Evolutionary conservation across 345 rosid genomes (phyloP).

Genomic region (Anastatica hierochuntica): DNA sequence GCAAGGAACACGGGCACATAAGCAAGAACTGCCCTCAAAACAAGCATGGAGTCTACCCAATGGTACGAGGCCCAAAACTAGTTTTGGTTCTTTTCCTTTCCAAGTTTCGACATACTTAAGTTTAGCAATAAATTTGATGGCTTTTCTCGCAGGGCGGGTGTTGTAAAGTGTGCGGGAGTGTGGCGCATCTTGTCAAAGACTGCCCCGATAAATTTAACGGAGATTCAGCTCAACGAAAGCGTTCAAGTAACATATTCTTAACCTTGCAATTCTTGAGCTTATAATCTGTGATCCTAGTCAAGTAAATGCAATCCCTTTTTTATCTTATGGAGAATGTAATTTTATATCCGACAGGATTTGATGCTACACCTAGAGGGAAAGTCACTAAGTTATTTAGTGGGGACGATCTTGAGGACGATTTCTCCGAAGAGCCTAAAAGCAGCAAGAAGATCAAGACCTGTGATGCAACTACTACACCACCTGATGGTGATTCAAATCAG

Average conservation of each 20-base stretch:
- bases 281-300: not conserved
- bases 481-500: slow-evolving; percentile 3
- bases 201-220: slow-evolving; percentile 63
- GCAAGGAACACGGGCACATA: slow-evolving; percentile 72
- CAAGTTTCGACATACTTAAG: too few species aligned
- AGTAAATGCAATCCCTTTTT: not conserved
- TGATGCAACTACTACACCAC: too few species aligned
- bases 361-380: slow-evolving; percentile 34
- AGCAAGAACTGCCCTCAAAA: slow-evolving; percentile 87
- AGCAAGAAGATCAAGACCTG: slow-evolving; percentile 26
- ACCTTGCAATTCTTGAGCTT: slow-evolving; percentile 1
- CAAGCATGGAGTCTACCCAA: slow-evolving; percentile 84
- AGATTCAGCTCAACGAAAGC: slow-evolving; percentile 15
- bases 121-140: not conserved
- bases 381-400: slow-evolving; percentile 59
- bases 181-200: slow-evolving; percentile 87
- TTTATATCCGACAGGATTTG: slow-evolving; percentile 15
- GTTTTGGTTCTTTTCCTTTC: too few species aligned
- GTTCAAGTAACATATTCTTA: slow-evolving; percentile 29
- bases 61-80: too few species aligned
- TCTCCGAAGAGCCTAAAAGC: slow-evolving; percentile 28
- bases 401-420: slow-evolving; percentile 90
- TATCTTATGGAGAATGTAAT: not conserved
- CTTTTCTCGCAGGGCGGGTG: slow-evolving; percentile 57
- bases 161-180: slow-evolving; percentile 88